phyloP scores from a whole-genome alignment of 2,329 filamentous ascomycete genomes.

The Trichoderma sp. region DNA sequence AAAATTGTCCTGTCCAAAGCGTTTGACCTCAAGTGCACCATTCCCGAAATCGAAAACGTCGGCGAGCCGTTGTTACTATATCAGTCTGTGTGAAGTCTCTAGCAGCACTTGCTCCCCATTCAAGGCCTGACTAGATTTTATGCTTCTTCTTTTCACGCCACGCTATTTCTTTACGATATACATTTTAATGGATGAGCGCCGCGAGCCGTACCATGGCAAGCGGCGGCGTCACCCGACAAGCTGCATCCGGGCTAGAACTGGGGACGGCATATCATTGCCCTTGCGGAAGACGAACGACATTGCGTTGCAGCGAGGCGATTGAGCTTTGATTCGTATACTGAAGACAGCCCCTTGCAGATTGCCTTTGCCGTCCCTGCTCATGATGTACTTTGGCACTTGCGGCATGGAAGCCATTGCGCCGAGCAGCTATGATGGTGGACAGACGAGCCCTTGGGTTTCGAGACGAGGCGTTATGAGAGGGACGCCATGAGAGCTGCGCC shows the following conservation, averaged over 20 bases:
- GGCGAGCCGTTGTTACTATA: constrained; percentile 95
- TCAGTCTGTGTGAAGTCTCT: constrained; percentile 55
- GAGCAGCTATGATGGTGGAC: neutral
- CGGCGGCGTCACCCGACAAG: neutral
- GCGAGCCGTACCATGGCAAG: neutral
- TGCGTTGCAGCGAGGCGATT: neutral
- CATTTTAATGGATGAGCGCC: constrained; percentile 5
- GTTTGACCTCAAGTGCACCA: constrained; percentile 98
- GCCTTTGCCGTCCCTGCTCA: neutral
- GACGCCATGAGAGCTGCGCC: neutral
- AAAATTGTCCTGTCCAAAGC: constrained; percentile 99
- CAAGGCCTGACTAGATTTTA: constrained; percentile 1
- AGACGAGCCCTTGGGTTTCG: neutral
- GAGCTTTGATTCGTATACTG: neutral
- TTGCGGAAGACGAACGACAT: neutral
- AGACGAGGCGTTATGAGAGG: neutral
- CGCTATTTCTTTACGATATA: constrained; percentile 16
- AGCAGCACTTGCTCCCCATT: neutral
- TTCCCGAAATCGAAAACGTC: constrained; percentile 97
- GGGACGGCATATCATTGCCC: neutral
- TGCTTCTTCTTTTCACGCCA: neutral
- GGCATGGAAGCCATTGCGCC: neutral
- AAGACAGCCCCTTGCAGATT: neutral
- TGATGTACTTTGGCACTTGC: neutral
- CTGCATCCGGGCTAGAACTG: neutral